phyloP scores from a whole-genome alignment of 768 basidiomycete genomes.

The Kwoniella sp. region DNA sequence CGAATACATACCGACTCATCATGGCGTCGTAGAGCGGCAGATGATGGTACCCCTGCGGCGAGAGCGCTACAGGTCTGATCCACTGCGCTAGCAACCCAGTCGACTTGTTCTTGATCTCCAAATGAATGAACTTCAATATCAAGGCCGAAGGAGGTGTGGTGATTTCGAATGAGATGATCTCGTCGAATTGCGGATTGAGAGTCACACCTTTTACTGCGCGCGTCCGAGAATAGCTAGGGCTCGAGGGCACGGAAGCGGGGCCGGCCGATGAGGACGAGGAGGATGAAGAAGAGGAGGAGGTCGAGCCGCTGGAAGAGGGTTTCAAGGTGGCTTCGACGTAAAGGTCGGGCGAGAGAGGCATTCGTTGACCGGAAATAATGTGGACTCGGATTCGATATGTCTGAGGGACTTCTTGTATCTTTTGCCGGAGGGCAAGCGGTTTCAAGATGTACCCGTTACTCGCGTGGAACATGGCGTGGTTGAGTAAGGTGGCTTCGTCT shows the following conservation, averaged over 20 bases:
- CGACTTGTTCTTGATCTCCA: slow-evolving; percentile 70
- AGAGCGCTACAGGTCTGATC: slow-evolving; percentile 64
- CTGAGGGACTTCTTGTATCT: slow-evolving; percentile 65
- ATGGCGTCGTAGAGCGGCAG: slow-evolving; percentile 85
- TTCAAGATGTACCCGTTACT: slow-evolving; percentile 87
- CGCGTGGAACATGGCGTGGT: slow-evolving; percentile 97
- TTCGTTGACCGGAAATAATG: slow-evolving; percentile 86
- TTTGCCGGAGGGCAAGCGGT: slow-evolving; percentile 71
- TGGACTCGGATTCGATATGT: slow-evolving; percentile 58
- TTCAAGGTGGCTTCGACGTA: slow-evolving; percentile 75
- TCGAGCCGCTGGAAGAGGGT: slow-evolving; percentile 8
- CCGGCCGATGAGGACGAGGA: slow-evolving; percentile 9
- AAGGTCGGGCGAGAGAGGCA: slow-evolving; percentile 71
- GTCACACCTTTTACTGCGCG: slow-evolving; percentile 77
- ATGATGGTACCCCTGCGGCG: slow-evolving; percentile 71
- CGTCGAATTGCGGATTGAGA: slow-evolving; percentile 89
- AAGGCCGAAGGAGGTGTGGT: slow-evolving; percentile 65
- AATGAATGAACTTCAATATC: slow-evolving; percentile 80
- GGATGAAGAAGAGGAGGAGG: slow-evolving; percentile 5
- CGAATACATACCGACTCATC: slow-evolving; percentile 85
- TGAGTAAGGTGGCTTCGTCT: slow-evolving; percentile 91
- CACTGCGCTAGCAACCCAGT: slow-evolving; percentile 64
- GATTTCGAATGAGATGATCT: slow-evolving; percentile 66
- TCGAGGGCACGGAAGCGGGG: slow-evolving; percentile 14
- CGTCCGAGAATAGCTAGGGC: slow-evolving; percentile 59